Evolutionary conservation across 306 rosid species (phyloP), one percentile per base, ranked within the genome.

Genomic region (Fagus crenata): DNA sequence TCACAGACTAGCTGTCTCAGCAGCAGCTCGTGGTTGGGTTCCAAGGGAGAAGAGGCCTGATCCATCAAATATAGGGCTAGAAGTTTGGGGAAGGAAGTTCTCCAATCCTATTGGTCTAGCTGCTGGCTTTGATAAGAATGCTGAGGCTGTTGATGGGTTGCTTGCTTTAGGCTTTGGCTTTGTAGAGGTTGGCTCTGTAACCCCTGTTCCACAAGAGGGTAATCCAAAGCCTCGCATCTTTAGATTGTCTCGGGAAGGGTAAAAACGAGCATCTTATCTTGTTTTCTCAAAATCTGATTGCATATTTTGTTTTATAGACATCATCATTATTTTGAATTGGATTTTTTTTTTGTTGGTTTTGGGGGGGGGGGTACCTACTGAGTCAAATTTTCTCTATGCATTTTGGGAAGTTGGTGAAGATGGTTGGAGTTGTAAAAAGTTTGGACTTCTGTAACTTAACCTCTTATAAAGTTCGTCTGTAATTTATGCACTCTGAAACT

Each of bases 71-170:
- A 76, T 93, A 89, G 92, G 93, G 36, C 87, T 92, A 65, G 88
- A 94, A 83, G 98, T 94, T 83, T 94, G 98, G 98, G 98, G 98
- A 83, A 90, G 95, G 85, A 94, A 94, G 75, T 94, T 94, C 80
- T 90, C 97, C 74, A 94, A 94, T 56, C 98, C 98, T 17, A 14
- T 94, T 55, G 98, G 98, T 77, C 98, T 94, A 83, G 98, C 98
- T 78, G 98, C 98, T 35, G 98, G 98, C 75, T 94, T 94, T 82
- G 98, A 94, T 88, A 94, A 94, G 82, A 89, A 93, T 56, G 98
- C 98, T 1, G 97, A 81, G 87, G 98, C 98, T 73, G 84, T 91
- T 60, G 98, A 93, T 81, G 98, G 98, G 32, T 88, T 93, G 59
- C 98, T 93, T 84, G 91, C 77, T 76, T 64, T 91, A 82, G 98